Conservation (phyloP, 148 eudicot genomes). For the Camellia sinensis region DNA sequence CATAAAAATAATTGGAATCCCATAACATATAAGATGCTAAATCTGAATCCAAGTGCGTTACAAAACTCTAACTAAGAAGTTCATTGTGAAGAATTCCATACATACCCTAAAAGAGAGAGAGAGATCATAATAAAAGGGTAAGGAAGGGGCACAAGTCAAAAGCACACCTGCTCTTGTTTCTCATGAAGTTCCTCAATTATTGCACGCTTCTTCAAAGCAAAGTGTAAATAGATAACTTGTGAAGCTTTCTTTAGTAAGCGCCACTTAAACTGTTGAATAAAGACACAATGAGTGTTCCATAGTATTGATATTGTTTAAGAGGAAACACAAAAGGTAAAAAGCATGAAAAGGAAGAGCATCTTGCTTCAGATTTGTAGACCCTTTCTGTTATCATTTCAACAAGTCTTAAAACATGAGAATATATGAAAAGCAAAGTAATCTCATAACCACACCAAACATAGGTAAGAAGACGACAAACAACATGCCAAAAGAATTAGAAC, state of each 20-base stretch:
- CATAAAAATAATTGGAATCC: background rate
- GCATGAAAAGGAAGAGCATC: slow-evolving; percentile 2
- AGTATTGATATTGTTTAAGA: background rate
- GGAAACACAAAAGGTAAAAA: background rate
- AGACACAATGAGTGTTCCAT: background rate
- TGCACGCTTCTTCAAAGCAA: slow-evolving; percentile 81
- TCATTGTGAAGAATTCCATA: background rate
- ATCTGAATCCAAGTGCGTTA: background rate
- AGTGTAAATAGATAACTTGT: slow-evolving; percentile 84
- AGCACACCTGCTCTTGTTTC: slow-evolving; percentile 85
- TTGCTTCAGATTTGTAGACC: slow-evolving; percentile 5
- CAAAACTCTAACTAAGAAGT: background rate
- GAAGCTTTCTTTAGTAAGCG: slow-evolving; percentile 78
- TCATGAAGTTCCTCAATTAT: slow-evolving; percentile 81
- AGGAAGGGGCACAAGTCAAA: background rate
- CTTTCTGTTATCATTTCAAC: background rate
- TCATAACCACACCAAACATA: background rate
- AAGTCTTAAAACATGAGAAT: background rate
- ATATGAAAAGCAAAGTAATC: background rate
- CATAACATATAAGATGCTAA: background rate
- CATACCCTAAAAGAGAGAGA: background rate
- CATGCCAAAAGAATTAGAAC: slow-evolving; percentile 2
- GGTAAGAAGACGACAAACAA: background rate
- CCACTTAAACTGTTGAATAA: slow-evolving; percentile 77
- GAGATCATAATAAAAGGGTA: background rate